Evolutionary conservation across 352 stramenopile species (phyloP), one percentile per base, ranked within the genome.

Genomic region (Globisporangium heterothallicum): DNA sequence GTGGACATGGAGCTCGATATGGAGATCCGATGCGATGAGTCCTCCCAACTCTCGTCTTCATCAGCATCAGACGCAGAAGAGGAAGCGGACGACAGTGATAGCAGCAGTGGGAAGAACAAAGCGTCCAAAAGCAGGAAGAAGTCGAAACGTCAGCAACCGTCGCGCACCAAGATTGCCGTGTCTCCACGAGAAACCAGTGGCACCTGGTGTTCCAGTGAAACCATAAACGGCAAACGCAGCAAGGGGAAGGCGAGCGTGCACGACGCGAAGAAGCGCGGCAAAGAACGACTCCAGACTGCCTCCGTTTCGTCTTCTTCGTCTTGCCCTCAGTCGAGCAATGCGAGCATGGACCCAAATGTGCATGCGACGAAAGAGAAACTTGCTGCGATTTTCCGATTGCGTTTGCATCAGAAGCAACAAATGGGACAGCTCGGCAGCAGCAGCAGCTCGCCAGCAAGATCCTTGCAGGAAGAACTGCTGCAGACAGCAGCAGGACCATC

Each of bases 1-100:
- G 66, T 75, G n/a, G 76, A 85, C 34, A 52, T 87, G 53, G 74
- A 84, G 34, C 60, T 85, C 18, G 65, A 87, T 13, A 63, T 87
- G 55, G 70, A 85, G 26, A 63, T 84, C 18, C 56, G 53, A 55
- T 64, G 57, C n/a, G 43, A 42, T 24, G 34, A 49, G 25, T 61
- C 53, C 7, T 36, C 55, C 57, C 47, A 43, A 21, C 4, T 42
- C 7, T 52, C 47, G 7, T 25, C 12, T 4, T 48, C 50, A 0
- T 36, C 44, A 8, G 54, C 58, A 49, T 21, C 46, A 10, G 52
- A 35, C 22, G 24, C 49, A 12, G 41, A 63, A 29, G 43, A 44
- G 2, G 51, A 58, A 32, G 58, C 57, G 3, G 49, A 60, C 19
- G 44, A 56, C 41, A 46, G 19, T 26, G 16, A 12, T n/a, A 18